These are phyloP conservation scores for Claviceps citrina DNA, from an alignment of 2,329 filamentous ascomycete species.

Conservation along the genomic window DNA sequence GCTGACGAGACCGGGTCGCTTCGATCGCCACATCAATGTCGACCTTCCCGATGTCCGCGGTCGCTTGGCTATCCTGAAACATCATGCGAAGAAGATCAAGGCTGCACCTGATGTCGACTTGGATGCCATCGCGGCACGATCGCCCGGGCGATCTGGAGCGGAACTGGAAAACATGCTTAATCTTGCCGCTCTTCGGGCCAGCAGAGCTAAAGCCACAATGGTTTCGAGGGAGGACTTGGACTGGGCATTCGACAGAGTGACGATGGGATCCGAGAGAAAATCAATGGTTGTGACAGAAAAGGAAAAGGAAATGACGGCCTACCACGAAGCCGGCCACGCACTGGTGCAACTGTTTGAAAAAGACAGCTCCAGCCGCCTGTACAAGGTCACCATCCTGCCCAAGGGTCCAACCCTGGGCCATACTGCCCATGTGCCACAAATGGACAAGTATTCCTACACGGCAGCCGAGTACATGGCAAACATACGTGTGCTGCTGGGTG, in stretches of 20 bases:
- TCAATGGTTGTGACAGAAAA: conserved; percentile 82
- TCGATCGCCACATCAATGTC: conserved; percentile 84
- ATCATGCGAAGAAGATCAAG: conserved; percentile 87
- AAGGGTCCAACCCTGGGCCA: conserved; percentile 75
- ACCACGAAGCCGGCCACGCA: conserved; percentile 91
- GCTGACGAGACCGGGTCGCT: conserved; percentile 81
- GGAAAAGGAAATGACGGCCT: conserved; percentile 91
- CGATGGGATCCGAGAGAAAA: conserved; percentile 88
- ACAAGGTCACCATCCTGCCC: conserved; percentile 95
- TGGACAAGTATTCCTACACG: conserved; percentile 83
- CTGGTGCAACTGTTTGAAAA: conserved; percentile 70
- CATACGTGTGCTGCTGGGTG: conserved; percentile 70
- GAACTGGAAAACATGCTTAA: conserved; percentile 96
- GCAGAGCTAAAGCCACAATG: conserved; percentile 61
- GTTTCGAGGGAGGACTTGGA: conserved; percentile 74
- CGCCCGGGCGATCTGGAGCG: conserved; percentile 83
- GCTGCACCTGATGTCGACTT: conserved; percentile 67
- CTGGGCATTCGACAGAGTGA: conserved; percentile 95
- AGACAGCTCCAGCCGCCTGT: conserved; percentile 59
- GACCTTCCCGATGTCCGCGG: conserved; percentile 84
- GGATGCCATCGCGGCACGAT: conserved; percentile 69
- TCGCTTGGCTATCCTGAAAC: conserved; percentile 79
- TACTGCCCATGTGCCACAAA: conserved; percentile 74
- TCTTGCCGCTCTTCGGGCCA: conserved; percentile 88
- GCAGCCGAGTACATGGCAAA: conserved; percentile 68